These are phyloP conservation scores for Naematelia aurantialba DNA, from an alignment of 768 basidiomycete genomes.

Conservation along the genomic window DNA sequence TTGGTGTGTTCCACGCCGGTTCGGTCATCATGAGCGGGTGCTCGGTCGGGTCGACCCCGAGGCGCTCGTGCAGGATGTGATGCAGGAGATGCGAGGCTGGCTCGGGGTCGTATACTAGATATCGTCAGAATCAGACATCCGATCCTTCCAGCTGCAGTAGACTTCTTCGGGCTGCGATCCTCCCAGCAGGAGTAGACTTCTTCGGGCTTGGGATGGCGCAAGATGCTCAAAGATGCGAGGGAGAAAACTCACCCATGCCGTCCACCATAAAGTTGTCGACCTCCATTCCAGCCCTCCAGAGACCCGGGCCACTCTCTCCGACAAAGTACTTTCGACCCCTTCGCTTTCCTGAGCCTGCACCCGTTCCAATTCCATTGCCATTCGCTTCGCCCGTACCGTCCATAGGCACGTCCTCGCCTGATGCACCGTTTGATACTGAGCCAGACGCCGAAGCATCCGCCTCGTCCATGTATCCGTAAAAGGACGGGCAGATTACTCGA, in stretches of 20 bases:
- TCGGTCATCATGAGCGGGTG: constrained; percentile 93
- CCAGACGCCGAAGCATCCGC: constrained; percentile 12
- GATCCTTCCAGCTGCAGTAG: neutral
- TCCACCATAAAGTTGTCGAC: constrained; percentile 77
- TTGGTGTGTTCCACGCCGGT: constrained; percentile 89
- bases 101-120: constrained; percentile 45
- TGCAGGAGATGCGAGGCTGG: constrained; percentile 46
- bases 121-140: constrained; percentile 54
- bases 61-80: constrained; percentile 58
- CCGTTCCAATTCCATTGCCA: constrained; percentile 42
- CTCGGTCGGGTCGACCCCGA: constrained; percentile 72
- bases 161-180: neutral
- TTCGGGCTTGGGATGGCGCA: neutral
- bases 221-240: neutral
- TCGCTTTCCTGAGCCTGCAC: constrained; percentile 49
- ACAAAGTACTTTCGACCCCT: constrained; percentile 59
- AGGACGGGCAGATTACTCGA: constrained; percentile 82
- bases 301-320: constrained; percentile 79
- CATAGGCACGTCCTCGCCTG: constrained; percentile 49
- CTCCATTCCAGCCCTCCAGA: constrained; percentile 89
- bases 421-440: constrained; percentile 7
- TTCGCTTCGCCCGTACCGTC: constrained; percentile 17
- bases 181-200: neutral
- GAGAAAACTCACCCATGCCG: constrained; percentile 64
- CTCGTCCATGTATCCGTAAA: constrained; percentile 68